A percentile compares a stretch with the other conserved stretches of the same genome.
Evolutionary conservation across 768 basidiomycete genomes (phyloP).

Genomic region (Hebeloma cylindrosporum): DNA sequence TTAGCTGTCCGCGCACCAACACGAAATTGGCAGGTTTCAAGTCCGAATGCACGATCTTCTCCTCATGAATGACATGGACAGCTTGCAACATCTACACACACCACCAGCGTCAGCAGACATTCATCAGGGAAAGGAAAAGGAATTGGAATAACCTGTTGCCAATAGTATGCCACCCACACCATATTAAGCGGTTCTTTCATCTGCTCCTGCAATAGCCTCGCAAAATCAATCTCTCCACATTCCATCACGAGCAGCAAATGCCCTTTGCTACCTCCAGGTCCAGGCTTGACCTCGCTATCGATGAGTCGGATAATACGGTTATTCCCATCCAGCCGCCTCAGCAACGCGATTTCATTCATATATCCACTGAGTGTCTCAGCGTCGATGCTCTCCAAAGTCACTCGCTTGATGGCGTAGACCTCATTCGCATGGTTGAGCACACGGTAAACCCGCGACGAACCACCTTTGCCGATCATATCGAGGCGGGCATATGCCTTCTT

Average conservation of each 20-base stretch:
- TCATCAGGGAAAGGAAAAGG: background rate
- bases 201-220: conserved; percentile 80
- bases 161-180: conserved; percentile 94
- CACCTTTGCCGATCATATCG: conserved; percentile 90
- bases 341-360: conserved; percentile 92
- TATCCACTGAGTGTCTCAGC: conserved; percentile 87
- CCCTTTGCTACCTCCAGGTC: conserved; percentile 69
- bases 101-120: conserved; percentile 2
- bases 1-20: conserved; percentile 89
- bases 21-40: conserved; percentile 99
- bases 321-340: conserved; percentile 94
- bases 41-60: conserved; percentile 98
- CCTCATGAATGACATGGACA: conserved; percentile 97
- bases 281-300: conserved; percentile 84
- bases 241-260: conserved; percentile 91
- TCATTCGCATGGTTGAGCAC: conserved; percentile 76
- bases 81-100: conserved; percentile 87
- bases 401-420: conserved; percentile 90
- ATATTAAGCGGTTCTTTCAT: conserved; percentile 83
- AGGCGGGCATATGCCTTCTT: conserved; percentile 81
- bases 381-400: conserved; percentile 87
- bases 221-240: conserved; percentile 92
- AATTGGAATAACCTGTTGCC: conserved; percentile 77
- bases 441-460: conserved; percentile 93
- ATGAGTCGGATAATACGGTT: conserved; percentile 87